A percentile compares a stretch with the other conserved stretches of the same genome.
These are phyloP conservation scores for Lachnellula hyalina DNA, from an alignment of 2,329 filamentous ascomycete genomes.

Conservation along the genomic window DNA sequence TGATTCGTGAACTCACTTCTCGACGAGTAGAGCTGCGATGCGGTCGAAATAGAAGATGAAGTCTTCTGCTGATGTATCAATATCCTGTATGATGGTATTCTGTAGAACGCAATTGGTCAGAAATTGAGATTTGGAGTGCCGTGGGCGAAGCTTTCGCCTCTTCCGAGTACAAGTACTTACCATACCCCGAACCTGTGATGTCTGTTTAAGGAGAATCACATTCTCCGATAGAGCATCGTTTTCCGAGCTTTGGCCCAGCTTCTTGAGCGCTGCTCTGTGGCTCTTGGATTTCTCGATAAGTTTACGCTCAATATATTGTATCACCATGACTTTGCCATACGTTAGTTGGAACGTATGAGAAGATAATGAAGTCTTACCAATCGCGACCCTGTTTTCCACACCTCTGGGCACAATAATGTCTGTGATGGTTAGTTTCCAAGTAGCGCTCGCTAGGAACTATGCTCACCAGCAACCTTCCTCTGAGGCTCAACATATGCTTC, in stretches of 20 bases:
- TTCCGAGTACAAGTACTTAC: not conserved
- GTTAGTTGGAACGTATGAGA: conserved; percentile 3
- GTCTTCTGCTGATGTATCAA: conserved; percentile 74
- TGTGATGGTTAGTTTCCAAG: conserved; percentile 22
- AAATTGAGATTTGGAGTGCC: no score
- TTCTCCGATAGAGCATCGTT: conserved; percentile 69
- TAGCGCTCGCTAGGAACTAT: not conserved
- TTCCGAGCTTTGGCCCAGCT: conserved; percentile 66
- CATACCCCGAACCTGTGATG: conserved; percentile 78
- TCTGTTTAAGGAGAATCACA: conserved; percentile 69
- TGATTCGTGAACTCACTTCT: conserved; percentile 48
- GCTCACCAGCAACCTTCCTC: conserved; percentile 70
- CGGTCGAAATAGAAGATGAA: conserved; percentile 98
- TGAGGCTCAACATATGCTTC: conserved; percentile 92
- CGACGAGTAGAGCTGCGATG: conserved; percentile 76
- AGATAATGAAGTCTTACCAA: conserved; percentile 47
- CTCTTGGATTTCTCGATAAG: conserved; percentile 78
- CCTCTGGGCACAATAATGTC: conserved; percentile 94
- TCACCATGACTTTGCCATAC: conserved; percentile 67
- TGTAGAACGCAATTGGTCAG: not conserved
- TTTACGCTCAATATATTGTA: conserved; percentile 85
- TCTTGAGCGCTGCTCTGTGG: conserved; percentile 73
- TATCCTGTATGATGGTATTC: conserved; percentile 81
- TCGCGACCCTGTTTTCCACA: conserved; percentile 90
- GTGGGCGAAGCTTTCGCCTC: no score